Conservation (phyloP, 2,329 filamentous ascomycete species). For the Beauveria sp. region DNA sequence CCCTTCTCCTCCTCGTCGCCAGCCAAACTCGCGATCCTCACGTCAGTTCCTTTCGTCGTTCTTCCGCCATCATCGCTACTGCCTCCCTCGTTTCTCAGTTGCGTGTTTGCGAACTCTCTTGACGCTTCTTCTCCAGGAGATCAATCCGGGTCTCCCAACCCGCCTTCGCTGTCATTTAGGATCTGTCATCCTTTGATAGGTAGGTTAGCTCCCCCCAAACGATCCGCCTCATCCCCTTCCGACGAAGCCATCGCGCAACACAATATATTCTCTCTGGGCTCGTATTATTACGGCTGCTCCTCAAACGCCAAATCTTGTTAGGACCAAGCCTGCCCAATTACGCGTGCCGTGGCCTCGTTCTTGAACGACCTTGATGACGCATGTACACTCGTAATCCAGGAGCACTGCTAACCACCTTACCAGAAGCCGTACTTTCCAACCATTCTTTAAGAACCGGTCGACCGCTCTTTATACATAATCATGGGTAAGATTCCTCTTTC, state of each 20-base stretch:
- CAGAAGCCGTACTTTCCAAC: conserved; percentile 25
- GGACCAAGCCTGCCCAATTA: not conserved
- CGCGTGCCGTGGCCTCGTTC: not conserved
- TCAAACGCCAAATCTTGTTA: not conserved
- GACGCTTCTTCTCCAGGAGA: not conserved
- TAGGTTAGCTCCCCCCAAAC: not conserved
- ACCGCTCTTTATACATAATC: conserved; percentile 32
- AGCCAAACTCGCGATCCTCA: conserved; percentile 14
- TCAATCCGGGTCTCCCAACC: not conserved
- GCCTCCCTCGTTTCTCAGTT: conserved; percentile 21
- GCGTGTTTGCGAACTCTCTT: conserved; percentile 9
- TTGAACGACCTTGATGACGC: not conserved
- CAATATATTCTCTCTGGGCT: not conserved
- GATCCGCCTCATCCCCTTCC: not conserved
- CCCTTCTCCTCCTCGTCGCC: conserved; percentile 16
- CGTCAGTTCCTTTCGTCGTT: conserved; percentile 17
- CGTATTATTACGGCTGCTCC: not conserved
- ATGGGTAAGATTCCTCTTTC: conserved; percentile 34
- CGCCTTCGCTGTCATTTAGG: conserved; percentile 6
- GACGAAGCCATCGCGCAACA: conserved; percentile 1
- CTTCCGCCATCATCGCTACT: conserved; percentile 31
- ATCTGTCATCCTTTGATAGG: conserved; percentile 9
- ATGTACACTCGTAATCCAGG: not conserved
- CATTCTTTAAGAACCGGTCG: conserved; percentile 21
- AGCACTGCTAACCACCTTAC: not conserved